Evolutionary conservation across 2,329 filamentous ascomycete species (phyloP), one percentile per base, ranked within the genome.

Genomic region (Madurella mycetomatis): DNA sequence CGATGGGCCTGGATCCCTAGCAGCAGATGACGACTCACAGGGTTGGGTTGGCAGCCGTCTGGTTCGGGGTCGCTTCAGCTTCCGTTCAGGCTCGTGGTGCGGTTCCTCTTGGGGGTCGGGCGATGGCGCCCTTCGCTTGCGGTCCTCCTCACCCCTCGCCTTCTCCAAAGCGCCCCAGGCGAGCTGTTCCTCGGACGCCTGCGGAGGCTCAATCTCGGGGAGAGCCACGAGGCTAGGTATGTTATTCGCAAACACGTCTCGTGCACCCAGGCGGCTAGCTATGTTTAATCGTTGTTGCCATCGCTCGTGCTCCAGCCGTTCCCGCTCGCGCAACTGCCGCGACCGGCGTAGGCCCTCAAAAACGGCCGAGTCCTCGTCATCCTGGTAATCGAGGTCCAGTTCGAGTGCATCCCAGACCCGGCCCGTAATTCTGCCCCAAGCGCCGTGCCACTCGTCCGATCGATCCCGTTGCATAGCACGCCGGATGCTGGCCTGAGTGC

Each of bases 161-260:
- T 86, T 88, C 62, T 96, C 92, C 59, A 97, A 86, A 17, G 88
- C 90, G 58, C 91, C 90, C 94, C 92, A 96, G 4, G 92, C 90
- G 54, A 85, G 80, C 51, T 87, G 79, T 69, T 95, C 91, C 62
- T 96, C 91, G 41, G 87, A 88, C 69, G 95, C 88, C 39, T 83
- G 71, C 15, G 73, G 68, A 0, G 73, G 82, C 41, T 84, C 80
- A 31, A 65, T 79, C 4, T 48, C 55, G n/a, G 49, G 45, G 80
- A 46, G 85, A 73, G 44, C 85, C 69, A 85, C 84, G 42, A 89
- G 71, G 5, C 72, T 71, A 2, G 79, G 75, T 16, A 84, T 77
- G 58, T 76, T 81, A 64, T 84, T 81, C 59, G 82, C 81, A 64
- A 95, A 94, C 13, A 85, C 79, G 53, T 87, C 84, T 49, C 79